Base-by-base conservation (phyloP, 2,329 filamentous ascomycete species). In the Coleophoma cylindrospora region DNA sequence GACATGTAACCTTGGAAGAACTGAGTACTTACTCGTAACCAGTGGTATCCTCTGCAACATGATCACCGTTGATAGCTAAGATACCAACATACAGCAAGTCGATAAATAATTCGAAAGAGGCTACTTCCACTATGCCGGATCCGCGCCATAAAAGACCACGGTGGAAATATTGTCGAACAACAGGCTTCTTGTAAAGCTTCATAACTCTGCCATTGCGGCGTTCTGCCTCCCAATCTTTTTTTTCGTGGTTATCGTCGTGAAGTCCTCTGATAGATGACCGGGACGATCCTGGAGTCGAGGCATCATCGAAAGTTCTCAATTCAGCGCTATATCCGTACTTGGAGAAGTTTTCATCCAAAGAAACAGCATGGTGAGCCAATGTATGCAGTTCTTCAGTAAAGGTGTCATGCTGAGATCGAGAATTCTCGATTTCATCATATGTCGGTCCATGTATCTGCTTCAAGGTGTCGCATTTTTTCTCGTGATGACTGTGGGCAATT, bases 161-260 rank as follows among this genome's bases (percentile, higher is more conserved):
- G 61, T 86, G 81, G 58, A 84, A 84, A 66, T 84, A 85, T 66
- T 86, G 83, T 51, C 81, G 73, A 3, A 86, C 71, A 9, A 79
- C 74, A 0, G 83, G 82, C 61, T 72, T 74, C 61, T 79, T 79
- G 62, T 80, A 81, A 51, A 85, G 66, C 60, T 75, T 77, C 59
- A 83, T 73, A 1, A 74, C 71, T 44, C 59, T 65, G 49, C 66
- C 75, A 51, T 68, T 67, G 19, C 53, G 53, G 38, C 57, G 60
- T 52, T 66, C 61, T 7, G 51, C 64, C 51, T 56, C 48, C 70
- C 70, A 68, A 57, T 67, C 61, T 56, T 66, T 65, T 57, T 65
- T 61, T 59, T 63, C 65, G 49, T 69, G 48, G 54, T 56, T 52
- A 21, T 60, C 27, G 40, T 54, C 53, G 51, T 60, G 59, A 47